These are phyloP conservation scores for Trichopus zeylanicus DNA, from an alignment of 116 monocot genomes.

Conservation along the genomic window DNA sequence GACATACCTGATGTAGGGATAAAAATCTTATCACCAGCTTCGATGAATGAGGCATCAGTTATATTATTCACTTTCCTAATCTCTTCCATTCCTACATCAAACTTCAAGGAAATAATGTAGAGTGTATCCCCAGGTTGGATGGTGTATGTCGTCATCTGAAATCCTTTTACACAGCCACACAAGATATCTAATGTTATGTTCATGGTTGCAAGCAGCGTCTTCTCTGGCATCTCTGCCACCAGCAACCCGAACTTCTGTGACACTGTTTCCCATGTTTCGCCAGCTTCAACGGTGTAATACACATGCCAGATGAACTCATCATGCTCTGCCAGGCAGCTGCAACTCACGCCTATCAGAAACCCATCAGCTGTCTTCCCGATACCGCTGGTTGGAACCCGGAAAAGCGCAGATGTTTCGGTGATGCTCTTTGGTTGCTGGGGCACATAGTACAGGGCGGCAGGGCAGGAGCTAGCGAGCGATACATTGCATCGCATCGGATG, in stretches of 20 bases:
- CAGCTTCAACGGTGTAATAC: not conserved
- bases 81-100: not conserved
- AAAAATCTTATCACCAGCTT: not conserved
- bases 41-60: not conserved
- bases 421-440: not conserved
- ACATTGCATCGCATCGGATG: conserved; percentile 1
- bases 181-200: conserved; percentile 1
- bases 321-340: conserved; percentile 1
- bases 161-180: conserved; percentile 1
- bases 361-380: not conserved
- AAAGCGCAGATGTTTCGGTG: not conserved
- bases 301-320: not conserved
- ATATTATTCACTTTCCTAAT: conserved; percentile 1
- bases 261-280: conserved; percentile 1
- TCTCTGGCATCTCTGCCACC: not conserved
- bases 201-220: not conserved
- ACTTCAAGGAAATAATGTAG: not conserved
- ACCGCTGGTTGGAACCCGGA: not conserved
- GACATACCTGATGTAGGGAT: conserved; percentile 4
- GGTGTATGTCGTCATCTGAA: not conserved
- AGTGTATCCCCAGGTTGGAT: conserved; percentile 6
- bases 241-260: conserved; percentile 3
- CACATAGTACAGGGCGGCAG: not conserved
- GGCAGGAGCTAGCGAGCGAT: not conserved
- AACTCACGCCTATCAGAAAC: not conserved